Evolutionary conservation across 2,329 filamentous ascomycete genomes (phyloP).

Genomic region (Bertia moriformis): DNA sequence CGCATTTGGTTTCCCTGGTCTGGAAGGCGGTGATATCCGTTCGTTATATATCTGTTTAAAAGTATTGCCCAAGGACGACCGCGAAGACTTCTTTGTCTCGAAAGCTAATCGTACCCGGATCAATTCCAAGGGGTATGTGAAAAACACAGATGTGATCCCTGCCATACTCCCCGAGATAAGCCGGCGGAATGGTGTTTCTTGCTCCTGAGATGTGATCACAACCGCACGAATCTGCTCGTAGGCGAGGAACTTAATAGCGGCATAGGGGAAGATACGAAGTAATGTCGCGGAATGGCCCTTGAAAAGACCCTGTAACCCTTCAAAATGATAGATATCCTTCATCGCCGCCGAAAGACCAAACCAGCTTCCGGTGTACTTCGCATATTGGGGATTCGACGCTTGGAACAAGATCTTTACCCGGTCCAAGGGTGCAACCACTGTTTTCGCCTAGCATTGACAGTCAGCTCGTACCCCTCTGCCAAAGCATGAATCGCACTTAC

Average conservation of each 20-base stretch:
- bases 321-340: slow-evolving; percentile 63
- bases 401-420: slow-evolving; percentile 98
- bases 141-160: slow-evolving; percentile 82
- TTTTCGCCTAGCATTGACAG: slow-evolving; percentile 59
- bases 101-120: slow-evolving; percentile 86
- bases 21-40: slow-evolving; percentile 25
- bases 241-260: slow-evolving; percentile 91
- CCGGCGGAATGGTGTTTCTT: slow-evolving; percentile 70
- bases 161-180: slow-evolving; percentile 61
- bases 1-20: neutral
- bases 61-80: slow-evolving; percentile 60
- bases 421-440: slow-evolving; percentile 85
- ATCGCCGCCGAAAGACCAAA: slow-evolving; percentile 70
- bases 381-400: slow-evolving; percentile 81
- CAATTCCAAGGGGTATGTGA: slow-evolving; percentile 89
- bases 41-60: slow-evolving; percentile 81
- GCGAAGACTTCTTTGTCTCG: slow-evolving; percentile 66
- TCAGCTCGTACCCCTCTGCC: slow-evolving; percentile 2
- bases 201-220: slow-evolving; percentile 54
- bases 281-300: slow-evolving; percentile 89
- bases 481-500: slow-evolving; percentile 35
- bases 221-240: slow-evolving; percentile 86
- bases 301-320: slow-evolving; percentile 67
- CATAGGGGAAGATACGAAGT: slow-evolving; percentile 90
- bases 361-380: slow-evolving; percentile 85